phyloP scores from a whole-genome alignment of 2,329 filamentous ascomycete genomes.

The Fonsecaea nubica region DNA sequence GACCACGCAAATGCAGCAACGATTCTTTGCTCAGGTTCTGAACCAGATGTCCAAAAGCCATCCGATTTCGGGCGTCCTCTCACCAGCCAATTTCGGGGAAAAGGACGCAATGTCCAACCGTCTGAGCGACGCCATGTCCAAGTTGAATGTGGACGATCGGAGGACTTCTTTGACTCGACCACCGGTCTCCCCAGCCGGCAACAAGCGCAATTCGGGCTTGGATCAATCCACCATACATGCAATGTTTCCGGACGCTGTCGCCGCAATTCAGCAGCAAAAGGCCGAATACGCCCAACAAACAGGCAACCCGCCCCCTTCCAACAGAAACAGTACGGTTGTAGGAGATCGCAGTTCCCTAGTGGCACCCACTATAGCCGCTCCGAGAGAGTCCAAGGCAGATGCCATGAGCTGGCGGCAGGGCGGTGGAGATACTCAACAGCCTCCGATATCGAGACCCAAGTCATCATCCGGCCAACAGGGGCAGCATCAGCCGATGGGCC shows the following conservation, averaged over 20 bases:
- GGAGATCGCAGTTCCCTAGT: conserved; percentile 77
- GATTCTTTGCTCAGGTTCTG: conserved; percentile 98
- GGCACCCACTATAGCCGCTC: conserved; percentile 75
- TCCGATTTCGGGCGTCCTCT: conserved; percentile 93
- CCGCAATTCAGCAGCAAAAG: conserved; percentile 96
- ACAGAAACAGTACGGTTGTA: conserved; percentile 85
- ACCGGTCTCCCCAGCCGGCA: conserved; percentile 71
- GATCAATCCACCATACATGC: conserved; percentile 93
- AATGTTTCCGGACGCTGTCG: conserved; percentile 98
- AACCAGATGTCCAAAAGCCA: conserved; percentile 99
- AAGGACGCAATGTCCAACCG: conserved; percentile 98
- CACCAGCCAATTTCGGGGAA: conserved; percentile 89
- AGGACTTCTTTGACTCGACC: conserved; percentile 85
- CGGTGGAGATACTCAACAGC: conserved; percentile 56
- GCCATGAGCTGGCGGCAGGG: conserved; percentile 70
- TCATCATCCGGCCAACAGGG: conserved; percentile 72
- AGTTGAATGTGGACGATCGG: conserved; percentile 84
- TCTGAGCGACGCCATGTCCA: conserved; percentile 94
- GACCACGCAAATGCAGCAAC: conserved; percentile 97
- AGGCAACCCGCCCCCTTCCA: conserved; percentile 85
- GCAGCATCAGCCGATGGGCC: conserved; percentile 73
- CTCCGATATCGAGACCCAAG: conserved; percentile 71
- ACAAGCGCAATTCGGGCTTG: conserved; percentile 92
- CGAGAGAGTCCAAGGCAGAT: conserved; percentile 66
- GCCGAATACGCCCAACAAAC: conserved; percentile 96